Evolutionary conservation across 805 yeast genomes (phyloP), one percentile per base, ranked within the genome.

Genomic region (Lipomyces spencermartinsiae): DNA sequence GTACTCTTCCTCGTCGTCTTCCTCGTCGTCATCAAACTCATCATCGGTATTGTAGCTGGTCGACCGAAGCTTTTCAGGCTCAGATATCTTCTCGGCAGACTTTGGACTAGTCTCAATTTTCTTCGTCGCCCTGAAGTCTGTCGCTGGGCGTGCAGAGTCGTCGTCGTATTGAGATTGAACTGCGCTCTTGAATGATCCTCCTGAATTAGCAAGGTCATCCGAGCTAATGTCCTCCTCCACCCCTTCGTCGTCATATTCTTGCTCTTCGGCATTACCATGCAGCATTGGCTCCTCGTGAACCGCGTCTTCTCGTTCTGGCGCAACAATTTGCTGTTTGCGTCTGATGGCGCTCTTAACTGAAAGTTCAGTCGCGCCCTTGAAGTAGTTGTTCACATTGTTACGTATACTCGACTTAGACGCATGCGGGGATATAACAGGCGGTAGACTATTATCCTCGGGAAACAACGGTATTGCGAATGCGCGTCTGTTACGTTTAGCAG

Each of bases 361-460:
- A 46, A 31, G 31, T 34, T 29, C 60, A 14, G 61, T 49, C 1
- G 43, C 39, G 16, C 14, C 12, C 31, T 10, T 31, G 31, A 55
- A 22, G 39, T 58, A 57, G 46, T 58, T 55, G 25, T 67, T 62
- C 19, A 61, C 68, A 29, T 64, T 61, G 43, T 64, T 39, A n/a
- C 70, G 70, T 5, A 66, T n/a, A 39, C 29, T 59, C n/a, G 66
- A 33, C 12, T 46, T 22, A 34, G 43, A 25, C 19, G 65, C 14
- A 25, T 59, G 51, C 10, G 57, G 29, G 10, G 62, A 37, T 6
- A 68, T 33, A 3, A 68, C 49, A n/a, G 71, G 71, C 16, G 70
- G 71, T 31, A 68, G 54, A 7, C 63, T 33, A 5, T 56, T 66
- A 22, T 69, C 72, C 25, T 69, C 72, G 6, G 71, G 71, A 51